Evolutionary conservation across 2,329 filamentous ascomycete species (phyloP), one percentile per base, ranked within the genome.

Genomic region (Aspergillus sp.): DNA sequence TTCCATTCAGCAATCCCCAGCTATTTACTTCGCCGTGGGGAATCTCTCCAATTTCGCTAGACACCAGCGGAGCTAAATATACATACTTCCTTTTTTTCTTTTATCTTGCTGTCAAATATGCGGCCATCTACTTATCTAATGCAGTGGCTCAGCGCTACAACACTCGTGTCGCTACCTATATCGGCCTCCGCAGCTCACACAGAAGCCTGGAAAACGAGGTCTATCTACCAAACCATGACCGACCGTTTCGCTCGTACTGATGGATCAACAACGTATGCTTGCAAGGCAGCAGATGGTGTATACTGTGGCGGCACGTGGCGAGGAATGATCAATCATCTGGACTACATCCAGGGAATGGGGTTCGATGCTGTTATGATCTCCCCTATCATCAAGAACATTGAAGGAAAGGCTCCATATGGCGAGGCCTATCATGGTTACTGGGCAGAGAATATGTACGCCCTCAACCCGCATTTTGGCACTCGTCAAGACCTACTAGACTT

Each of bases 281-380:
- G 76, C 64, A 71, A 75, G 50, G 62, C 71, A 2, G 68, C 66
- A 4, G 68, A 65, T 31, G 70, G 73, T 7, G 46, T 75, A 5
- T 83, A 83, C 64, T 85, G 83, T 63, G 83, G 83, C 51, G 82
- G 82, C 9, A 83, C 81, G 23, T 84, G 81, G 77, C 74, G 77
- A 63, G 81, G 82, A 7, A 78, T 82, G 4, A 79, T 81, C 60
- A 74, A 78, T 43, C 76, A 81, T 25, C 72, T 84, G 8, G 82
- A 84, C 66, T 84, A 84, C 66, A 83, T 84, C 61, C 74, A 82
- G 61, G 76, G 71, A 13, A 77, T 83, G 72, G 81, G 82, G 0
- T 84, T 84, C 57, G 79, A 81, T 68, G 80, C 81, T 5, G 73
- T 83, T 31, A 81, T 74, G 74, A 76, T 77, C 30, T 76, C 79